Base-by-base conservation (phyloP, 2,329 filamentous ascomycete species). In the Fusarium luffae region DNA sequence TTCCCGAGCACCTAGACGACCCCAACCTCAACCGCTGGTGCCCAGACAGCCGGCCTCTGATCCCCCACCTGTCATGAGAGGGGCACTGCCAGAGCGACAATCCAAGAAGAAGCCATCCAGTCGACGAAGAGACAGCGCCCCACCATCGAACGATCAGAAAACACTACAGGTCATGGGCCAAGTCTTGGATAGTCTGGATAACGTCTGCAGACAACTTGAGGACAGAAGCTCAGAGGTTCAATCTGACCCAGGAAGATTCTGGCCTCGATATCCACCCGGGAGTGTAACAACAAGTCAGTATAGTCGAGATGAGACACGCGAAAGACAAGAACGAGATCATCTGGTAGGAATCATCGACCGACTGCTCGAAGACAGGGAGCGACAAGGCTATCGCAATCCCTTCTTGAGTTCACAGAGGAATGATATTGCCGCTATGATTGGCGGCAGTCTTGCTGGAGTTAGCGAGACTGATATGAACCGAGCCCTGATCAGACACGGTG, bases 271-370 rank as follows among this genome's bases (percentile, higher is more conserved):
- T 4, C 11, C 11, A 9, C 18, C 34, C 1, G 14, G 44, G 18
- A 59, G 44, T 2, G 30, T 44, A n/a, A 42, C 41, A 1, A n/a
- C 51, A 6, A 58, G 44, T 2, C 43, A 50, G n/a, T 64, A 49
- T 9, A 5, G 61, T 58, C 3, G 51, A 64, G 7, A 64, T 44
- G 10, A 64, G 51, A 16, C 64, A 30, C 2, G 16, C 37, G 61
- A 64, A 16, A 58, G 51, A 13, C 59, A 59, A 41, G 21, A 54
- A 4, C 56, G 59, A 14, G 51, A 56, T 28, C 61, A 64, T 1
- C 25, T 64, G 7, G 37, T 48, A 28, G 40, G 51, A 3, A 50
- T 64, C 2, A 63, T 64, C 11, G 40, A 50, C 1, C 44, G 61
- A 11, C 4, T 64, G 0, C 44, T 64, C 3, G 59, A 64, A 46